These are phyloP conservation scores for Athelia sp. DNA, from an alignment of 1,284 basidiomycete species.

Conservation along the genomic window DNA sequence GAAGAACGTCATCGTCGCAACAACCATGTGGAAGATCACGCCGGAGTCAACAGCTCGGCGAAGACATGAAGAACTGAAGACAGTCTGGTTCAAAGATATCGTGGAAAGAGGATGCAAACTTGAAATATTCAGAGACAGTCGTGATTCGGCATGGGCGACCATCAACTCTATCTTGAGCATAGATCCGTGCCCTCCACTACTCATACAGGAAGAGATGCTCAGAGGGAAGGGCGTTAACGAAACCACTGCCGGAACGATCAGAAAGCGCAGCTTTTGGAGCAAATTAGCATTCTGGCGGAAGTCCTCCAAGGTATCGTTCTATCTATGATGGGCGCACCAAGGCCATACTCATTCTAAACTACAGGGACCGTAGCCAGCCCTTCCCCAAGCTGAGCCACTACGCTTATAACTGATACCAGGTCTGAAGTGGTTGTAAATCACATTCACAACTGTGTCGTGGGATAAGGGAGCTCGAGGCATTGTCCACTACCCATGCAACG, in stretches of 20 bases:
- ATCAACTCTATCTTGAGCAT: background rate
- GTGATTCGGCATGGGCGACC: background rate
- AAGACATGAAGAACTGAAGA: background rate
- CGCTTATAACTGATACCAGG: too few relatives aligned
- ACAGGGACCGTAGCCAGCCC: too few relatives aligned
- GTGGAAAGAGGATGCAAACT: background rate
- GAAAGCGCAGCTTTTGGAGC: too few relatives aligned
- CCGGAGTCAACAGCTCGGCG: background rate
- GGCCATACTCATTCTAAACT: too few relatives aligned
- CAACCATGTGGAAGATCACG: background rate
- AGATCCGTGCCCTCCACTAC: background rate
- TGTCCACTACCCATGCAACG: too few relatives aligned
- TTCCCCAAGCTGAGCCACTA: too few relatives aligned
- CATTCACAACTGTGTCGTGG: too few relatives aligned
- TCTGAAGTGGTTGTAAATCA: too few relatives aligned
- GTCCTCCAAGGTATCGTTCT: too few relatives aligned
- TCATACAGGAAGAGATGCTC: background rate
- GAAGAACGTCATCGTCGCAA: background rate
- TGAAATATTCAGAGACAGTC: background rate
- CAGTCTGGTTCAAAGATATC: background rate
- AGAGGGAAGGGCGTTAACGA: background rate
- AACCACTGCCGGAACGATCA: background rate
- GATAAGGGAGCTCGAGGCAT: too few relatives aligned
- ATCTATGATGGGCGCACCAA: too few relatives aligned
- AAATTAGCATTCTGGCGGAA: too few relatives aligned